Evolutionary conservation across 1,284 basidiomycete species (phyloP).

Genomic region (Leucoagaricus sp.): DNA sequence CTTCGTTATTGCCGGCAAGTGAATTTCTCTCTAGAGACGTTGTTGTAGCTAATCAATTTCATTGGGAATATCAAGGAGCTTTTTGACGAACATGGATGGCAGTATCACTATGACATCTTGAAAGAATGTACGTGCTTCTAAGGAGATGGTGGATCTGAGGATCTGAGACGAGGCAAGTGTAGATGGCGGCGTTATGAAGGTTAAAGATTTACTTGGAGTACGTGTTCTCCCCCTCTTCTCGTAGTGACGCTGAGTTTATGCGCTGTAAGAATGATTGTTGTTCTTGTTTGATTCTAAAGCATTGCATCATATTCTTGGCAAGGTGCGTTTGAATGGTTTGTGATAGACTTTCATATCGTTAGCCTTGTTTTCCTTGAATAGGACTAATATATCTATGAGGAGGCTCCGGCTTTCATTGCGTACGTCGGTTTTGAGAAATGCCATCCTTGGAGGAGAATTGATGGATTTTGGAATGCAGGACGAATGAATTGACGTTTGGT

Average conservation of each 20-base stretch:
- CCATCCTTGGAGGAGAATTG: not conserved
- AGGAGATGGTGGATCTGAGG: not conserved
- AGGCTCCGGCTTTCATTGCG: conserved; percentile 35
- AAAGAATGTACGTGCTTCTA: conserved; percentile 12
- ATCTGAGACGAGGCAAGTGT: not conserved
- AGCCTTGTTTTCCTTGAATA: not conserved
- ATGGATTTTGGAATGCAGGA: conserved; percentile 19
- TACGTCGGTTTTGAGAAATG: conserved; percentile 17
- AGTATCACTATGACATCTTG: conserved; percentile 19
- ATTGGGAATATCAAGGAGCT: conserved; percentile 19
- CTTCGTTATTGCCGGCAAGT: conserved; percentile 17
- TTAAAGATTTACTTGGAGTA: conserved; percentile 37
- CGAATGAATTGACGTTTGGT: conserved; percentile 35
- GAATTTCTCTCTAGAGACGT: no score
- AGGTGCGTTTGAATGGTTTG: conserved; percentile 21
- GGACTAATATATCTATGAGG: conserved; percentile 32
- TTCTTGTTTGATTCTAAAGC: conserved; percentile 41
- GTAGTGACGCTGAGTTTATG: not conserved
- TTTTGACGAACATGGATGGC: conserved; percentile 20
- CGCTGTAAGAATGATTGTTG: conserved; percentile 34
- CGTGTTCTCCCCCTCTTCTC: not conserved
- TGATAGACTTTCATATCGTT: not conserved
- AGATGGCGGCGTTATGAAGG: conserved; percentile 34
- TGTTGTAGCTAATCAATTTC: not conserved
- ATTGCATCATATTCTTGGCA: conserved; percentile 40